Evolutionary conservation across 257 asterid species (phyloP).

Genomic region (Solanum habrochaites): DNA sequence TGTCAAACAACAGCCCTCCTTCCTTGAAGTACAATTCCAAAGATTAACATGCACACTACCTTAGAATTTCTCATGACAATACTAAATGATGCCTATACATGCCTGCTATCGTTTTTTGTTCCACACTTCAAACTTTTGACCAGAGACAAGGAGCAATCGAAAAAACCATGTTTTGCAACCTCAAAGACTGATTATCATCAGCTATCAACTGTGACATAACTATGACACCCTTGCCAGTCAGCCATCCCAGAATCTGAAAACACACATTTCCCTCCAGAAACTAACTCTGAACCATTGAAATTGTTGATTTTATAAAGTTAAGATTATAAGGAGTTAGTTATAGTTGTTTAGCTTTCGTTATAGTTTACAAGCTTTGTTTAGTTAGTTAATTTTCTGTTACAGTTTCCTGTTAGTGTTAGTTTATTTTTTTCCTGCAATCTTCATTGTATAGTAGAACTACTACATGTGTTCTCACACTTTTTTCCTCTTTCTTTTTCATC

Average conservation of each 20-base stretch:
- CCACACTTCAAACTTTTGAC: constrained; percentile 64
- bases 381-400: no score
- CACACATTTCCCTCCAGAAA: constrained; percentile 51
- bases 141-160: constrained; percentile 88
- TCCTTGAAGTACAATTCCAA: not conserved
- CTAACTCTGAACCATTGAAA: constrained; percentile 1
- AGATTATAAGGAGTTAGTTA: no score
- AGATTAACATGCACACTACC: constrained; percentile 19
- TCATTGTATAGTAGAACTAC: no score
- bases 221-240: constrained; percentile 64
- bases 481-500: no score
- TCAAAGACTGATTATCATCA: constrained; percentile 84
- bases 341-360: no score
- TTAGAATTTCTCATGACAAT: constrained; percentile 67
- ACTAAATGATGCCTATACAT: constrained; percentile 51
- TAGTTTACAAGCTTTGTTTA: no score
- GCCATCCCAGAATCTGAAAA: constrained; percentile 61
- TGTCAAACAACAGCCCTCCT: constrained; percentile 1
- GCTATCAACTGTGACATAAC: constrained; percentile 77
- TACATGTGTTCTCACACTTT: no score
- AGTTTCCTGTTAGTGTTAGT: no score
- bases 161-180: constrained; percentile 55
- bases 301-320: no score
- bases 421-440: no score
- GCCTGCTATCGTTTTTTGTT: constrained; percentile 58